phyloP scores from a whole-genome alignment of 2,329 filamentous ascomycete genomes.

The Ceratocystis variospora region DNA sequence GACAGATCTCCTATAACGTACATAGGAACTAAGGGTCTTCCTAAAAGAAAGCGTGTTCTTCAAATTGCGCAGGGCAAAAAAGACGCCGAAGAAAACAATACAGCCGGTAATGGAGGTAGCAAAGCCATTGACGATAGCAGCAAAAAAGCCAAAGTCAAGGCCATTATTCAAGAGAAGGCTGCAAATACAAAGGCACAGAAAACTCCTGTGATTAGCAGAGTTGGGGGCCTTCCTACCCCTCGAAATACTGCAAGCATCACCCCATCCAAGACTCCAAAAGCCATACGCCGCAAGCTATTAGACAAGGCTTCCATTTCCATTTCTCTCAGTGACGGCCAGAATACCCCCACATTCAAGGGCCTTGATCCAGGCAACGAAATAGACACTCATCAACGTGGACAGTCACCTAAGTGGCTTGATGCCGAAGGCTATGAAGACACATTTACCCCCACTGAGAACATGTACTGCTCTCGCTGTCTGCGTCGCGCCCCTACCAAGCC shows the following conservation, averaged over 20 bases:
- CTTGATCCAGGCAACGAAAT: not conserved
- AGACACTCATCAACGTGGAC: slow-evolving; percentile 2
- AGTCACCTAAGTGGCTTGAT: slow-evolving; percentile 12
- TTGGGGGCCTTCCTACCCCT: not conserved
- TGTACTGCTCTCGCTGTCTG: slow-evolving; percentile 18
- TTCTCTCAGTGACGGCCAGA: not conserved
- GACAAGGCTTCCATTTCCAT: not conserved
- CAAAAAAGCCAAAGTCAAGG: not conserved
- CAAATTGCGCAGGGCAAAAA: not conserved
- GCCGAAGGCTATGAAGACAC: not conserved
- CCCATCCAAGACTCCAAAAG: not conserved
- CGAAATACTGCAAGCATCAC: not conserved
- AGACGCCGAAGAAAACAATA: not conserved
- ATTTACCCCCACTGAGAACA: slow-evolving; percentile 10
- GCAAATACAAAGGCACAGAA: not conserved
- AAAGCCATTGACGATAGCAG: not conserved
- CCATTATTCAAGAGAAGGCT: not conserved
- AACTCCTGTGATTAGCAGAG: not conserved
- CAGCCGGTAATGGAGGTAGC: not conserved
- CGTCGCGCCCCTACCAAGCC: slow-evolving; percentile 12
- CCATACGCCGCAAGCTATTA: not conserved
- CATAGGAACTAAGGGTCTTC: not conserved
- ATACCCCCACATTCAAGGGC: not conserved
- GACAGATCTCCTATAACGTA: not conserved
- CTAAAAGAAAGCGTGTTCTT: not conserved